Percentiles rank a stretch among this genome's conserved stretches.
These are phyloP conservation scores for Trametes sanguinea DNA, from an alignment of 768 basidiomycete species.

Conservation along the genomic window DNA sequence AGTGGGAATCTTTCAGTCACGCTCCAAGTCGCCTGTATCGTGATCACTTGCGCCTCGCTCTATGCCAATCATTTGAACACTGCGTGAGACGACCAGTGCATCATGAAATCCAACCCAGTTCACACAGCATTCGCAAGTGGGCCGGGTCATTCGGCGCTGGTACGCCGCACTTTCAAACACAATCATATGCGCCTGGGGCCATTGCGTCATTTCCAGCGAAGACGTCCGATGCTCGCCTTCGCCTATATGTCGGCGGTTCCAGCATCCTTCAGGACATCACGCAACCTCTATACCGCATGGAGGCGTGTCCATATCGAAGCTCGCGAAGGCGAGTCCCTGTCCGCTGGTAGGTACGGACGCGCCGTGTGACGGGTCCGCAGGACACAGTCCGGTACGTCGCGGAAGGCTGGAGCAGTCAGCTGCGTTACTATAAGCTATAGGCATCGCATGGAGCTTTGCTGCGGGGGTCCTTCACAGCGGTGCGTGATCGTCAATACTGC, in stretches of 20 bases:
- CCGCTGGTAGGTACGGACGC: not conserved
- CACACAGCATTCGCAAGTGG: too few species aligned
- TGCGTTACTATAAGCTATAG: not conserved
- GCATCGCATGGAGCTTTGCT: not conserved
- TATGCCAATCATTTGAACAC: too few species aligned
- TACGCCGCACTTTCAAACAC: too few species aligned
- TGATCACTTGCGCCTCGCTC: too few species aligned
- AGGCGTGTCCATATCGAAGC: not conserved
- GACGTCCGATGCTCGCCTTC: not conserved
- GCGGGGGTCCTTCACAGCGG: not conserved
- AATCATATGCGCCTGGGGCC: not conserved
- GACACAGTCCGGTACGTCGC: too few species aligned
- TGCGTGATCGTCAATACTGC: constrained; percentile 4
- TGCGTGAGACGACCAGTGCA: too few species aligned
- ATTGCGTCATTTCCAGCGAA: not conserved
- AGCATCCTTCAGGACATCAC: not conserved
- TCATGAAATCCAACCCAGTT: too few species aligned
- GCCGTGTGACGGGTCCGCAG: not conserved
- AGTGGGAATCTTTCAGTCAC: too few species aligned
- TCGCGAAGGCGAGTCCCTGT: not conserved
- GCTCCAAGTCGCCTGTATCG: too few species aligned
- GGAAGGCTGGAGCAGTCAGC: not conserved
- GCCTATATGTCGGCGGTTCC: not conserved
- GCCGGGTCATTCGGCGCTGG: too few species aligned
- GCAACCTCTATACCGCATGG: not conserved